These are phyloP conservation scores for Hypoxylon sp. DNA, from an alignment of 2,329 filamentous ascomycete species.

Conservation along the genomic window DNA sequence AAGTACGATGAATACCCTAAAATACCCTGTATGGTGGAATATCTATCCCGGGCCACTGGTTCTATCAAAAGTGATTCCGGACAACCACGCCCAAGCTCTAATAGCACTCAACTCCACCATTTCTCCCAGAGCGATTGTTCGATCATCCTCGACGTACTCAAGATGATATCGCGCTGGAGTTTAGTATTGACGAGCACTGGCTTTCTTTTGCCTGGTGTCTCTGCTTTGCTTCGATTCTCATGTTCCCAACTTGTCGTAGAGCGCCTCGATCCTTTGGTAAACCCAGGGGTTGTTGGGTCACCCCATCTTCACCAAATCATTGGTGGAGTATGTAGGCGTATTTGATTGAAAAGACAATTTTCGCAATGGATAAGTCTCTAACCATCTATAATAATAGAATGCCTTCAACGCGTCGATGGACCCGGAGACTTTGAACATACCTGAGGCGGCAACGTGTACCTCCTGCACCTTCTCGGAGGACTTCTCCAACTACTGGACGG, in stretches of 20 bases:
- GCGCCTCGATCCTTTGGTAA: conserved; percentile 47
- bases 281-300: conserved; percentile 45
- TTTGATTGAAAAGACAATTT: not conserved
- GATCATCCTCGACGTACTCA: not conserved
- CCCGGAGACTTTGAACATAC: conserved; percentile 47
- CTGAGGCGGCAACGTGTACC: conserved; percentile 55
- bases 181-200: conserved; percentile 6
- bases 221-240: conserved; percentile 47
- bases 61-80: not conserved
- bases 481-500: conserved; percentile 59
- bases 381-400: conserved; percentile 41
- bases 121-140: not conserved
- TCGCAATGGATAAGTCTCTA: not conserved
- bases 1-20: not conserved
- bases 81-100: not conserved
- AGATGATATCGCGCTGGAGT: conserved; percentile 30
- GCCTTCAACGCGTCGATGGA: conserved; percentile 52
- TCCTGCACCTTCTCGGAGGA: conserved; percentile 59
- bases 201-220: conserved; percentile 19
- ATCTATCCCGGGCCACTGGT: not conserved
- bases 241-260: conserved; percentile 49
- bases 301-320: conserved; percentile 50
- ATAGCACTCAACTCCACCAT: not conserved
- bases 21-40: not conserved
- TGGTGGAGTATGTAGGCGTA: conserved; percentile 44